Evolutionary conservation across 495 filamentous ascomycete species (phyloP).

Genomic region (Hypoxylon cercidicola): DNA sequence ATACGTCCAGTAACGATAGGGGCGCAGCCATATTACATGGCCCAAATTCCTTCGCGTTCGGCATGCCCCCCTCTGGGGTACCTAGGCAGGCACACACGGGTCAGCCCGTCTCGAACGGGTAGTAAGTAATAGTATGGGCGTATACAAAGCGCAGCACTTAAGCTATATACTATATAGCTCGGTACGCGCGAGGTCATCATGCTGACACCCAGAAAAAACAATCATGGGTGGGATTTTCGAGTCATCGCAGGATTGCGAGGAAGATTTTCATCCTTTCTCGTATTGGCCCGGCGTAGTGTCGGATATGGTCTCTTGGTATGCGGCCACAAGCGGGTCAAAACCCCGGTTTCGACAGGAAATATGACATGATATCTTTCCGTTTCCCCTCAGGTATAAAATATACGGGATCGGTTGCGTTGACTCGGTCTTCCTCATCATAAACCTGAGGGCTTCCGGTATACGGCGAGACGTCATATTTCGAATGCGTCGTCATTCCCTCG

Average conservation of each 20-base stretch:
- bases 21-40: conserved; percentile 26
- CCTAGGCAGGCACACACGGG: conserved; percentile 33
- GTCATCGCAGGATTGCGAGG: conserved; percentile 37
- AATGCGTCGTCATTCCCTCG: conserved; percentile 62
- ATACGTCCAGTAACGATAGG: conserved; percentile 41
- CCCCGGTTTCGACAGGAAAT: conserved; percentile 67
- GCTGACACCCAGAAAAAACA: conserved; percentile 17
- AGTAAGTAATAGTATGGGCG: conserved; percentile 19
- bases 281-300: conserved; percentile 47
- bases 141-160: conserved; percentile 24
- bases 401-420: conserved; percentile 77
- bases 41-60: conserved; percentile 26
- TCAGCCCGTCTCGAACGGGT: conserved; percentile 25
- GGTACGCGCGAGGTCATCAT: conserved; percentile 31
- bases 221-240: conserved; percentile 24
- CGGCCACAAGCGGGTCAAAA: conserved; percentile 58
- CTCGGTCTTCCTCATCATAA: conserved; percentile 61
- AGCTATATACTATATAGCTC: conserved; percentile 31
- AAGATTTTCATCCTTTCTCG: conserved; percentile 36
- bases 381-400: conserved; percentile 82
- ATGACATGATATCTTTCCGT: conserved; percentile 69
- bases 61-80: conserved; percentile 24
- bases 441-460: conserved; percentile 59
- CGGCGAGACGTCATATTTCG: conserved; percentile 70
- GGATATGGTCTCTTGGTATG: conserved; percentile 48